Base-by-base conservation (phyloP, 2,329 filamentous ascomycete genomes). In the Sphaerulina vaccinii region DNA sequence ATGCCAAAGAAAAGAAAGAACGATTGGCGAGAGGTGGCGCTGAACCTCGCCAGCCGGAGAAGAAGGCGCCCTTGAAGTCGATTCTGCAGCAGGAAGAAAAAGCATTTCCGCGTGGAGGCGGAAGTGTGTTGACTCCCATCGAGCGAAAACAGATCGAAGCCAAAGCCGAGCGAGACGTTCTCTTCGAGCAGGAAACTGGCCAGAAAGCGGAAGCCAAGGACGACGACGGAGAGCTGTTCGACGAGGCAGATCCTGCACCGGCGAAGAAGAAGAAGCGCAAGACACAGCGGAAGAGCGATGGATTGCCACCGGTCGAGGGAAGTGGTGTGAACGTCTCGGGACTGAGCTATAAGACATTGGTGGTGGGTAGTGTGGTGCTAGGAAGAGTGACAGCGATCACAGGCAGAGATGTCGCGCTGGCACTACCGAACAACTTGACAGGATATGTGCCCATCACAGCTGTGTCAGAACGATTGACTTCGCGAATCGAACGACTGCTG, bases 71-170 rank as follows among this genome's bases (percentile, higher is more conserved):
- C 22, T 58, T 59, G 52, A 70, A 72, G 39, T 78, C 76, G 18
- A 70, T 82, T 15, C 68, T 84, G 62, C 76, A 76, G 69, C 86
- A 93, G 60, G 93, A 97, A 60, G 93, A 96, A 68, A 85, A 85
- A 27, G 79, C 92, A 38, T 99, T 99, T 65, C 92, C 93, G 61
- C 84, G 93, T 78, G 93, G 93, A 50, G 95, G 93, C 37, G 92
- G 84, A 47, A 95, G 89, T 67, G 79, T 96, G 46, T 75, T 99
- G 68, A 96, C 93, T 1, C 91, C 93, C 16, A 77, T 99, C 45
- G 93, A 99, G 70, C 88, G 95, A 68, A 96, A 96, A 74, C 90
- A 97, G 72, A 97, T 99, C 57, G 87, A 93, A 65, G 86, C 95
- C 52, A 87, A 97, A 71, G 93, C 93, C 39, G 93, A 88, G 67